These are phyloP conservation scores for Trypanosoma boissoni DNA, from an alignment of 208 protist species.

Conservation along the genomic window DNA sequence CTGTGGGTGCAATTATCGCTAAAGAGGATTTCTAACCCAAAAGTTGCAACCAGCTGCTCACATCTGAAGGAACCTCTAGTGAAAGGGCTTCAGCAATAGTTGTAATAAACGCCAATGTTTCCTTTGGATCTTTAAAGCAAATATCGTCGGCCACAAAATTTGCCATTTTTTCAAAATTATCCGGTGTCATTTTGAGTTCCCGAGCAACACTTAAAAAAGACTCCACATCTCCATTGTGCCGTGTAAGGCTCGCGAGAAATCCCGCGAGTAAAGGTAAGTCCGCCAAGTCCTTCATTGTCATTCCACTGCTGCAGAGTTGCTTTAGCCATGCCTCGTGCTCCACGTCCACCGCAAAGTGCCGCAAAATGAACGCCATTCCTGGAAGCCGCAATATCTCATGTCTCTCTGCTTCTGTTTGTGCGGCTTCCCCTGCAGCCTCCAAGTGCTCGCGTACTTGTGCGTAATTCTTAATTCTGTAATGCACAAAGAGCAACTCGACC, in stretches of 20 bases:
- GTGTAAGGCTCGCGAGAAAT: constrained; percentile 16
- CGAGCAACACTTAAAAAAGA: constrained; percentile 26
- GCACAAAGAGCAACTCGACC: constrained; percentile 41
- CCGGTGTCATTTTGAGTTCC: constrained; percentile 24
- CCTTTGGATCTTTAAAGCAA: constrained; percentile 27
- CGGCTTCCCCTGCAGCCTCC: not conserved
- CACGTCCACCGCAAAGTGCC: constrained; percentile 22
- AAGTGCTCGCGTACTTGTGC: constrained; percentile 5
- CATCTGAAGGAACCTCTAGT: constrained; percentile 36
- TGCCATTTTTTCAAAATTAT: constrained; percentile 32
- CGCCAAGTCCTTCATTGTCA: constrained; percentile 24
- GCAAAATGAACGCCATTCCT: constrained; percentile 27
- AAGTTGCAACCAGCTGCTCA: constrained; percentile 66
- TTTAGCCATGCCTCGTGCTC: constrained; percentile 20
- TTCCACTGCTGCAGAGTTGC: constrained; percentile 17
- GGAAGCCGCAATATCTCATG: constrained; percentile 18
- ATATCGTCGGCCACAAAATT: constrained; percentile 34
- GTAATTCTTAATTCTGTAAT: constrained; percentile 30
- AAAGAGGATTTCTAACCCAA: constrained; percentile 13
- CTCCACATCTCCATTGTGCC: constrained; percentile 23
- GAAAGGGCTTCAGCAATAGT: constrained; percentile 28
- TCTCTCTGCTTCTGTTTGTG: constrained; percentile 2
- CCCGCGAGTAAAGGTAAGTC: constrained; percentile 32
- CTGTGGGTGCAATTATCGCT: not conserved
- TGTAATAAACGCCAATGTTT: constrained; percentile 41